Percentiles rank a stretch among this genome's conserved stretches.
Conservation (phyloP, 306 rosid species). For the Datisca glomerata region DNA sequence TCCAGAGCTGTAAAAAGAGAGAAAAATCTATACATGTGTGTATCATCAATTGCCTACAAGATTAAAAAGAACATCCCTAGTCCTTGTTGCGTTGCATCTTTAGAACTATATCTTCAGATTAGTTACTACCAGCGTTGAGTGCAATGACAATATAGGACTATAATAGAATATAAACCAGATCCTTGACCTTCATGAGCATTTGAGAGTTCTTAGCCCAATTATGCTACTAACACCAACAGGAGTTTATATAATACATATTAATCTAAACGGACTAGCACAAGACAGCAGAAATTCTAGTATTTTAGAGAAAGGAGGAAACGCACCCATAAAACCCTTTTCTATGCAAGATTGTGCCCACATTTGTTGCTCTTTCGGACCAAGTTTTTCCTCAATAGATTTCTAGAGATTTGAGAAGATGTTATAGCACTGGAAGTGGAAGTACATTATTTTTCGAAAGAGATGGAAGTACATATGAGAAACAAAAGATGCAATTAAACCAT, state of each 20-base stretch:
- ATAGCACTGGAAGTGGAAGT: not conserved
- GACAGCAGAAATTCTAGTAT: too few species aligned
- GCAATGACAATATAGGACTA: too few species aligned
- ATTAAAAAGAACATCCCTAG: too few species aligned
- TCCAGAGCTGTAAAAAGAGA: slow-evolving; percentile 27
- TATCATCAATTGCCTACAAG: too few species aligned
- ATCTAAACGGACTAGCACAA: not conserved
- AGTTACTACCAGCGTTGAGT: too few species aligned
- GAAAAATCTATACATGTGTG: not conserved
- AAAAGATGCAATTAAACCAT: slow-evolving; percentile 4
- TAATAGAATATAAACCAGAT: too few species aligned
- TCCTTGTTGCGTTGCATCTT: too few species aligned
- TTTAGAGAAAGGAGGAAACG: not conserved
- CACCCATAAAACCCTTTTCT: slow-evolving; percentile 28
- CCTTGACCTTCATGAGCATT: too few species aligned
- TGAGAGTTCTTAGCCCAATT: too few species aligned
- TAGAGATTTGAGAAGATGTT: too few species aligned
- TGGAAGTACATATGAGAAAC: slow-evolving; percentile 2
- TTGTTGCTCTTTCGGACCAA: slow-evolving; percentile 19
- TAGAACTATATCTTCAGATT: too few species aligned
- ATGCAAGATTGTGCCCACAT: slow-evolving; percentile 20
- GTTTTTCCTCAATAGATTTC: slow-evolving; percentile 26
- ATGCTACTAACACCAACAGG: too few species aligned
- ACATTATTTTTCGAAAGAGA: not conserved
- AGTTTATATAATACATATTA: slow-evolving; percentile 1